These are phyloP conservation scores for Daldinia vernicosa DNA, from an alignment of 495 filamentous ascomycete species.

Conservation along the genomic window DNA sequence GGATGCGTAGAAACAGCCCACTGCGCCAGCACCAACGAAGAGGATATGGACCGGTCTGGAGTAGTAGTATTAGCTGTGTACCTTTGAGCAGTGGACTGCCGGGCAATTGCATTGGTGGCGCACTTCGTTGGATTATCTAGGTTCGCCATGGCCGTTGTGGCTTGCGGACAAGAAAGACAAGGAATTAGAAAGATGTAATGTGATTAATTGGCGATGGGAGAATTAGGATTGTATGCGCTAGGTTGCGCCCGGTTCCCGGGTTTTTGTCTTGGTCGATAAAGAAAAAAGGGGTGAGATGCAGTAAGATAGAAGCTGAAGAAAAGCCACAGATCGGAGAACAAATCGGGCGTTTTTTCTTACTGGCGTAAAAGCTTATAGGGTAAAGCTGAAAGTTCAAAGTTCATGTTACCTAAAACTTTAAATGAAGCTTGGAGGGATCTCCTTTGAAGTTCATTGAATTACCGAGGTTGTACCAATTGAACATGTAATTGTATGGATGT, in stretches of 20 bases:
- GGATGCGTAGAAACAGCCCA: constrained; percentile 68
- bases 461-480: constrained; percentile 3
- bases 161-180: constrained; percentile 8
- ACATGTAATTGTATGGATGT: not conserved
- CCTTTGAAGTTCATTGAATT: constrained; percentile 1
- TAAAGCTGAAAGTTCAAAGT: not conserved
- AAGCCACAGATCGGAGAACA: not conserved
- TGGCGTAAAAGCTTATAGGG: not conserved
- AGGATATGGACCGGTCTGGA: constrained; percentile 60
- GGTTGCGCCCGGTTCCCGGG: not conserved
- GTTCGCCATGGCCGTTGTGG: constrained; percentile 16
- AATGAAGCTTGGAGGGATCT: not conserved
- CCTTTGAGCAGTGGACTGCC: not conserved
- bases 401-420: not conserved
- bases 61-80: constrained; percentile 4
- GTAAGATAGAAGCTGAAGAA: not conserved
- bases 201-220: not conserved
- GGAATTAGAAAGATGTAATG: not conserved
- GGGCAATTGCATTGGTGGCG: constrained; percentile 10
- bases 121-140: constrained; percentile 25
- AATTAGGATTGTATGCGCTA: not conserved
- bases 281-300: not conserved
- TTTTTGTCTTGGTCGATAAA: not conserved
- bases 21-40: constrained; percentile 66
- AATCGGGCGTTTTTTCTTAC: constrained; percentile 2